Conservation (phyloP, 2,329 filamentous ascomycete species). For the Amauroascus verrucosus region DNA sequence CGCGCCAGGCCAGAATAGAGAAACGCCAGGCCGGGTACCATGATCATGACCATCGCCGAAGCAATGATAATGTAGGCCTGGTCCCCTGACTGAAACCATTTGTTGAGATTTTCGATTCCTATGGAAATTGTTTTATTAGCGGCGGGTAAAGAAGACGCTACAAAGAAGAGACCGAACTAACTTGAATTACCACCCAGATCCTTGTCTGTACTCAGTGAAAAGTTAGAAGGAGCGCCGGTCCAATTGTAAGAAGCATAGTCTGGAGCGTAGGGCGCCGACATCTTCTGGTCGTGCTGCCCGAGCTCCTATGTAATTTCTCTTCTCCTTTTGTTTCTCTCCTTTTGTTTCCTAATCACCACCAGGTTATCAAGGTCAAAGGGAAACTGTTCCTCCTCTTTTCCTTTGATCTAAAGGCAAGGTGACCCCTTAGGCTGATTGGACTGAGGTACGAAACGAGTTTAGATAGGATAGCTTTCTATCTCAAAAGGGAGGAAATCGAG, state of each 20-base stretch:
- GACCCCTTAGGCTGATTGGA: neutral
- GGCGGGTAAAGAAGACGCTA: too few relatives aligned
- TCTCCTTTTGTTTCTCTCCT: neutral
- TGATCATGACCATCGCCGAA: constrained; percentile 87
- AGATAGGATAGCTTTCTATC: neutral
- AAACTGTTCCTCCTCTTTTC: neutral
- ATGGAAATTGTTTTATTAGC: constrained; percentile 3
- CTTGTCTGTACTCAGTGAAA: constrained; percentile 40
- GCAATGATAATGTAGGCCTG: constrained; percentile 86
- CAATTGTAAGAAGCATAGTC: constrained; percentile 43
- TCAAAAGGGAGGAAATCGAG: neutral
- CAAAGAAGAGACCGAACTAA: constrained; percentile 40
- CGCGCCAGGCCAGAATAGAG: constrained; percentile 96
- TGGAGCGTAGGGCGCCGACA: constrained; percentile 26
- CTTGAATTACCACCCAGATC: constrained; percentile 66
- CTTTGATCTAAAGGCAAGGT: neutral
- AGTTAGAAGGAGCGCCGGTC: constrained; percentile 38
- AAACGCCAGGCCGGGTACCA: constrained; percentile 94
- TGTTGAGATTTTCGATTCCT: constrained; percentile 84
- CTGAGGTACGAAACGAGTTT: too few relatives aligned
- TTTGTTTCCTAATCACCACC: neutral
- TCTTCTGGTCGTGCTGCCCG: neutral
- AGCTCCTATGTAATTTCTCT: neutral
- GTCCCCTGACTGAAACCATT: constrained; percentile 88
- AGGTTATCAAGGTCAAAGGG: neutral